Evolutionary conservation across 2,329 filamentous ascomycete species (phyloP), one percentile per base, ranked within the genome.

Genomic region (Hymenoscyphus repandus): DNA sequence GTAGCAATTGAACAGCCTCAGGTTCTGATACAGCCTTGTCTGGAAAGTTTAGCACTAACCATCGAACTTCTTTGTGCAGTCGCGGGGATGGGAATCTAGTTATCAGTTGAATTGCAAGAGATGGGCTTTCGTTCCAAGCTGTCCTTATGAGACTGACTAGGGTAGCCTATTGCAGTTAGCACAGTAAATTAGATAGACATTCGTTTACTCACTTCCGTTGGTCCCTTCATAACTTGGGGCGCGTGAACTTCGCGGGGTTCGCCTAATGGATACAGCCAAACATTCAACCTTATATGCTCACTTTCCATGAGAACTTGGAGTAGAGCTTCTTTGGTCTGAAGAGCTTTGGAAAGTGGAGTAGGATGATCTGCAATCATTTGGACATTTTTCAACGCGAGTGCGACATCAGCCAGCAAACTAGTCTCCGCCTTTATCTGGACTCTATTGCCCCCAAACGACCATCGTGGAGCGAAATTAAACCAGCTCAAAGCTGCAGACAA

Each of bases 371-470:
- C 85, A 33, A 88, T 79, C 52, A 74, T 74, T 1, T 79, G 74
- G 10, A 90, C 78, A 2, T 72, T 75, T 55, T 83, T 82, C 54
- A 99, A 70, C 12, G 83, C 79, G 10, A 71, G 67, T 44, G 85
- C 74, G 33, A 96, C 83, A 65, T 96, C 90, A 6, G 78, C 77
- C 36, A 97, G 78, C 15, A 96, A 74, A 58, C 86, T 86, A 32
- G 90, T 82, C 69, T 99, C 93, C 0, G 95, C 92, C 72, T 95
- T 97, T 46, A 97, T 75, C 66, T 99, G 93, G 13, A 99, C 72
- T 44, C 88, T 80, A 65, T 96, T 99, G 62, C 92, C 93, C 50
- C 93, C 93, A 69, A 93, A 97, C 0, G 93, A 95, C 92, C 93
- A 99, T 58, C 83, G 82, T 12, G 91, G 89, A 5, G 88, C 74